Evolutionary conservation across 2,329 filamentous ascomycete genomes (phyloP), one percentile per base, ranked within the genome.

Genomic region (Eutypella sp.): DNA sequence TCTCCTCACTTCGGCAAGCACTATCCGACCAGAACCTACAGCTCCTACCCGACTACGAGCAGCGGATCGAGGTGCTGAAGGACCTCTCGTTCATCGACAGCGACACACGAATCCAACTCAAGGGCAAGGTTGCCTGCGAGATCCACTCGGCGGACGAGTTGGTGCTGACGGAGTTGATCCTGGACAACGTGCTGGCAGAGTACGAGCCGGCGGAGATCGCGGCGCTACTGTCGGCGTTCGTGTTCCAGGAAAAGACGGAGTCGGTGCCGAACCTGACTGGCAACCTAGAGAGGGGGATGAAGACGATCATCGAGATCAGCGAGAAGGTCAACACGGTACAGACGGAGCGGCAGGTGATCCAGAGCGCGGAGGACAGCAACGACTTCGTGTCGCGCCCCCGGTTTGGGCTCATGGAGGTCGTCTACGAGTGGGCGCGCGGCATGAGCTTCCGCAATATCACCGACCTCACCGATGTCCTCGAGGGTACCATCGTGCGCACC

Each of bases 401-500:
- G 9, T 99, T 99, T 63, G 93, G 92, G 1, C 78, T 99, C 46
- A 90, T 96, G 64, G 93, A 99, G 67, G 93, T 99, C 0, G 95
- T 99, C 27, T 96, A 97, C 64, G 93, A 99, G 67, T 99, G 93
- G 93, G 93, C 93, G 9, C 77, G 89, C 41, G 93, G 93, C 22
- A 97, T 97, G 89, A 92, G 88, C 43, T 99, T 99, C 76, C 95
- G 95, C 69, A 92, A 93, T 54, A 99, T 99, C 56, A 97, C 92
- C 0, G 87, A 92, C 55, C 71, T 99, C 62, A 99, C 93, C 7
- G 92, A 97, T 65, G 91, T 99, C 47, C 82, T 97, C 59, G 93
- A 99, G 67, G 93, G 93, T 1, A 97, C 93, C 0, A 97, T 99
- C 69, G 93, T 99, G 40, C 76, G 93, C 43, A 92, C 93, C 2